Evolutionary conservation across 2,329 filamentous ascomycete genomes (phyloP), one percentile per base, ranked within the genome.

Genomic region (Epichloe typhina): DNA sequence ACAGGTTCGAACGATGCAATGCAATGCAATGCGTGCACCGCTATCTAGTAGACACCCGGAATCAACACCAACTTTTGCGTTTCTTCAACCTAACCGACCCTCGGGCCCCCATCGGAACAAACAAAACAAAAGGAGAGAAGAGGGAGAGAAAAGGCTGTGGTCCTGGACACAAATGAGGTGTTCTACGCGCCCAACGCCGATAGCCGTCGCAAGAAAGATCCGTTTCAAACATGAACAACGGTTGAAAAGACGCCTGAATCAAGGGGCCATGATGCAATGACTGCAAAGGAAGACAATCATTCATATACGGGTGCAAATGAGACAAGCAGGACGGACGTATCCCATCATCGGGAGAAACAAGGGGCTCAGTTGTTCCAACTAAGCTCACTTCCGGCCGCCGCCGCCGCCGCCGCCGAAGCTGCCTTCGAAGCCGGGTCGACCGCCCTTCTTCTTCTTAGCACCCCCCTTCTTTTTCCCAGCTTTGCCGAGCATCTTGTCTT

Each of bases 341-440:
- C 23, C 36, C 23, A 12, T 31, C n/a, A 19, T 21, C 37, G 26
- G 13, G 5, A 5, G 7, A 49, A 33, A 36, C 17, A 26, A 23
- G 7, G 19, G 19, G 6, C 5, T 12, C 23, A 23, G 6, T 31
- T n/a, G 5, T 9, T 6, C 13, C 21, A 46, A 19, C 26, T n/a
- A 15, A 4, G 35, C 57, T 60, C 63, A 71, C 62, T 75, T 75
- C 64, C 69, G 21, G 52, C 75, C 73, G 52, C 75, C 73, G 57
- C 80, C 71, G 21, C 71, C 69, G 52, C 75, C 73, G 52, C 75
- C 73, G 57, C 80, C 76, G 62, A 91, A 84, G 54, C 67, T 69
- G 33, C 84, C 84, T 64, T 87, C 84, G 56, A 87, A 87, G 2
- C 83, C 83, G 12, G 84, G 79, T 51, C 79, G 72, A 53, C 73